These are phyloP conservation scores for Pichia sp. DNA, from an alignment of 1,139 yeast genomes.

Conservation along the genomic window DNA sequence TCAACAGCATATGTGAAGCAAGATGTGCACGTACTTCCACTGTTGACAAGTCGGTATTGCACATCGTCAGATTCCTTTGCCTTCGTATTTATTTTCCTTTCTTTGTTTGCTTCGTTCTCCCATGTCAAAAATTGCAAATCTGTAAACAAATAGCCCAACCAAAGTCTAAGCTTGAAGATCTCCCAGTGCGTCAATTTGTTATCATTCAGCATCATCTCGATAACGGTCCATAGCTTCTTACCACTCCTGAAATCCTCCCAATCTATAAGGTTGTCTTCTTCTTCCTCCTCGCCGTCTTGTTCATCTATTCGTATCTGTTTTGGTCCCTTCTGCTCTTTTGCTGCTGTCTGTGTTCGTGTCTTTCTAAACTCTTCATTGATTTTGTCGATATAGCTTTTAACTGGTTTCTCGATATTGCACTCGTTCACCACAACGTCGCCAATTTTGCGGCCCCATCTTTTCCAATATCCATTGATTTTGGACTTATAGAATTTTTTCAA, in stretches of 20 bases:
- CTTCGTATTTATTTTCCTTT: slow-evolving; percentile 12
- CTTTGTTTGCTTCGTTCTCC: slow-evolving; percentile 24
- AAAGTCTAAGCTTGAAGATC: slow-evolving; percentile 28
- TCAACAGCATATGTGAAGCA: slow-evolving; percentile 58
- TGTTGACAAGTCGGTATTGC: slow-evolving; percentile 24
- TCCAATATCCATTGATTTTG: slow-evolving; percentile 85
- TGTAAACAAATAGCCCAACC: slow-evolving; percentile 29
- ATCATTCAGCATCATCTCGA: slow-evolving; percentile 16
- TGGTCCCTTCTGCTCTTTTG: not conserved
- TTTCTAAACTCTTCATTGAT: not conserved
- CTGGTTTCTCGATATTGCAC: slow-evolving; percentile 5
- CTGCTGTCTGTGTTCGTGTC: not conserved
- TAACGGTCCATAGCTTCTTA: slow-evolving; percentile 22
- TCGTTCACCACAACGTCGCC: slow-evolving; percentile 11
- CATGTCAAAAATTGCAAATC: slow-evolving; percentile 30
- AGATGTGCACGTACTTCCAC: slow-evolving; percentile 87
- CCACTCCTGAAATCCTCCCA: slow-evolving; percentile 14
- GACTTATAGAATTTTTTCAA: slow-evolving; percentile 49
- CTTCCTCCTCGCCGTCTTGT: not conserved
- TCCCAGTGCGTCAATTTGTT: slow-evolving; percentile 25
- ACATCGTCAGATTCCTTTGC: slow-evolving; percentile 5
- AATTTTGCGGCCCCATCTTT: slow-evolving; percentile 54
- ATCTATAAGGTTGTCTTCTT: slow-evolving; percentile 5
- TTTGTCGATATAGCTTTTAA: slow-evolving; percentile 5
- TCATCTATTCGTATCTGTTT: not conserved